Percentiles rank a stretch among this genome's conserved stretches.
phyloP scores from a whole-genome alignment of 176 grass and related monocot species.

The Triticum aestivum region DNA sequence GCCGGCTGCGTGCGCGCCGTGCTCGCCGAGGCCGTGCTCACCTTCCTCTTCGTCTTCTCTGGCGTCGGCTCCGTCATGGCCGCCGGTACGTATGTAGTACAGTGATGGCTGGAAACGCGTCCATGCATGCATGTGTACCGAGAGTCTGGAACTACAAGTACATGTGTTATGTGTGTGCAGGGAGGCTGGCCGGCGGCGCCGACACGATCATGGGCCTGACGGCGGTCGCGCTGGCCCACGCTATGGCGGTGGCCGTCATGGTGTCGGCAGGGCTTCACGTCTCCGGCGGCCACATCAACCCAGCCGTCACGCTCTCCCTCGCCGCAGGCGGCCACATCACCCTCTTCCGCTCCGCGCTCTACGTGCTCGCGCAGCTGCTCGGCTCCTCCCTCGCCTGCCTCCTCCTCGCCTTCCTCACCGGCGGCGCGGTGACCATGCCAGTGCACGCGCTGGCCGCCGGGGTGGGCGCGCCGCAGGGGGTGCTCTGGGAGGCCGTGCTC shows the following conservation, averaged over 20 bases:
- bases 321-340: slow-evolving; percentile 67
- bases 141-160: background rate
- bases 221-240: slow-evolving; percentile 75
- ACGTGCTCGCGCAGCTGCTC: slow-evolving; percentile 58
- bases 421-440: slow-evolving; percentile 36
- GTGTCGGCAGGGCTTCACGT: slow-evolving; percentile 81
- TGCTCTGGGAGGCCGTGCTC: slow-evolving; percentile 72
- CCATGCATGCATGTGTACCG: background rate
- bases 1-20: slow-evolving; percentile 65
- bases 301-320: slow-evolving; percentile 73
- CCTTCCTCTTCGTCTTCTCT: slow-evolving; percentile 94
- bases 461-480: slow-evolving; percentile 46
- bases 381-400: slow-evolving; percentile 58
- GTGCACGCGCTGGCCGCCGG: slow-evolving; percentile 59
- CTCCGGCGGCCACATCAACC: slow-evolving; percentile 86
- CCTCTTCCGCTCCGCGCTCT: slow-evolving; percentile 66
- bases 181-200: slow-evolving; percentile 51
- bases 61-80: slow-evolving; percentile 82
- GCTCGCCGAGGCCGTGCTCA: slow-evolving; percentile 74
- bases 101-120: background rate
- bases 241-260: slow-evolving; percentile 69
- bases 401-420: slow-evolving; percentile 68
- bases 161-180: slow-evolving; percentile 1
- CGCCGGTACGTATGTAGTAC: slow-evolving; percentile 26
- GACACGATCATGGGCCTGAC: slow-evolving; percentile 70